Evolutionary conservation across 371 early-diverging fungal genomes (phyloP).

Genomic region (Antonospora locustae): DNA sequence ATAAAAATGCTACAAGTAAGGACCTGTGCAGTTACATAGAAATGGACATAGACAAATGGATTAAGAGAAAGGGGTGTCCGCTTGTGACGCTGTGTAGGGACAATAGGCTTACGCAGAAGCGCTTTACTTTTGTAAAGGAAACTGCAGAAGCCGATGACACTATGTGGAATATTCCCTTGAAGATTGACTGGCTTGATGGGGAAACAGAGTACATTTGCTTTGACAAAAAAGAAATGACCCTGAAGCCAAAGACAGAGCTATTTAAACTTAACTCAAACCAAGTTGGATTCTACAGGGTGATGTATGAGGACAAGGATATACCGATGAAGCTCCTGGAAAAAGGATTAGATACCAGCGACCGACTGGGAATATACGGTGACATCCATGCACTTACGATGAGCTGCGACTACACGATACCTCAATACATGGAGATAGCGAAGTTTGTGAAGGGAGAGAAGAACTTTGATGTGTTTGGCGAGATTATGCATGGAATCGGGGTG

Average conservation of each 20-base stretch:
- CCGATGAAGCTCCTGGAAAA: slow-evolving; percentile 28
- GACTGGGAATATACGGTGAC: slow-evolving; percentile 60
- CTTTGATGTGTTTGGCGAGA: background rate
- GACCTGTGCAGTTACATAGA: slow-evolving; percentile 71
- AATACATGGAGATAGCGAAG: background rate
- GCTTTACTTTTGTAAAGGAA: slow-evolving; percentile 63
- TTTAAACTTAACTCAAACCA: slow-evolving; percentile 60
- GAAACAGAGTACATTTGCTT: slow-evolving; percentile 10
- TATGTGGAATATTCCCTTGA: slow-evolving; percentile 33
- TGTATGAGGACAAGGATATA: slow-evolving; percentile 57
- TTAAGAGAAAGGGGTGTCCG: slow-evolving; percentile 63
- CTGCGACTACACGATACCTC: background rate
- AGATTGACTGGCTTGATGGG: slow-evolving; percentile 13
- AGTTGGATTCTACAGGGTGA: slow-evolving; percentile 60
- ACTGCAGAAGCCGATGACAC: slow-evolving; percentile 59
- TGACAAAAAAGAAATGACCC: background rate
- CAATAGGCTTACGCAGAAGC: slow-evolving; percentile 56
- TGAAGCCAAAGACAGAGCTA: slow-evolving; percentile 18
- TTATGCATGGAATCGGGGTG: background rate
- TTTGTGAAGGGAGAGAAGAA: background rate
- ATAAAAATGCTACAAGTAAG: slow-evolving; percentile 64
- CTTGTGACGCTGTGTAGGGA: background rate
- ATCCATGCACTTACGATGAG: slow-evolving; percentile 55
- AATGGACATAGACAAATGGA: slow-evolving; percentile 75
- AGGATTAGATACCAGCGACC: slow-evolving; percentile 55